Percentiles rank a stretch among this genome's conserved stretches.
Conservation (phyloP, 2,329 filamentous ascomycete species). For the Anthostomella pinea region DNA sequence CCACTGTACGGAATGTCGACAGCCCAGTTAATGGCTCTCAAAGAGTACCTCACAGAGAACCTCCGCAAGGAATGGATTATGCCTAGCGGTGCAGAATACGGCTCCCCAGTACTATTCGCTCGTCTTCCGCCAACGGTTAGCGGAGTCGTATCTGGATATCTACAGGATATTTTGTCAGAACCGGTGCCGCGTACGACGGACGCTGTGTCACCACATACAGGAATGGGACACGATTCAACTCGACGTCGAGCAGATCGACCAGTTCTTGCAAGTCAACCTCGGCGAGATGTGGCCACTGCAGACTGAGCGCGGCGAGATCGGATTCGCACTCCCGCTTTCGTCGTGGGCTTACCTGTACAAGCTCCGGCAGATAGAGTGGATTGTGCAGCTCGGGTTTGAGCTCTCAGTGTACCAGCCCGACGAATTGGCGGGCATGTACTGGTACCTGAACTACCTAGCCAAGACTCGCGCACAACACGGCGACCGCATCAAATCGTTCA, state of each 20-base stretch:
- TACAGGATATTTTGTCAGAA: slow-evolving; percentile 87
- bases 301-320: slow-evolving; percentile 37
- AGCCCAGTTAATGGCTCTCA: no score
- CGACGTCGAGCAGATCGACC: slow-evolving; percentile 76
- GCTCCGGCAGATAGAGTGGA: slow-evolving; percentile 78
- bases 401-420: slow-evolving; percentile 84
- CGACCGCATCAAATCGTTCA: slow-evolving; percentile 69
- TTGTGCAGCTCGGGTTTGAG: slow-evolving; percentile 91
- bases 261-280: slow-evolving; percentile 59
- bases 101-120: no score
- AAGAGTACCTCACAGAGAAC: no score
- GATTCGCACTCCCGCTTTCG: slow-evolving; percentile 69
- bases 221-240: slow-evolving; percentile 83
- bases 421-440: slow-evolving; percentile 87
- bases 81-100: no score
- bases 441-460: slow-evolving; percentile 75
- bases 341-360: slow-evolving; percentile 92
- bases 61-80: no score
- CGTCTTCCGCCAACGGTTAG: slow-evolving; percentile 57
- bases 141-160: slow-evolving; percentile 76
- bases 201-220: slow-evolving; percentile 77
- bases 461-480: slow-evolving; percentile 66
- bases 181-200: slow-evolving; percentile 81
- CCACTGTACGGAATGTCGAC: no score
- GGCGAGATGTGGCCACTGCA: slow-evolving; percentile 60